Percentiles rank a stretch among this genome's conserved stretches.
Evolutionary conservation across 2,329 filamentous ascomycete genomes (phyloP).

Genomic region (Fusarium heterosporum): DNA sequence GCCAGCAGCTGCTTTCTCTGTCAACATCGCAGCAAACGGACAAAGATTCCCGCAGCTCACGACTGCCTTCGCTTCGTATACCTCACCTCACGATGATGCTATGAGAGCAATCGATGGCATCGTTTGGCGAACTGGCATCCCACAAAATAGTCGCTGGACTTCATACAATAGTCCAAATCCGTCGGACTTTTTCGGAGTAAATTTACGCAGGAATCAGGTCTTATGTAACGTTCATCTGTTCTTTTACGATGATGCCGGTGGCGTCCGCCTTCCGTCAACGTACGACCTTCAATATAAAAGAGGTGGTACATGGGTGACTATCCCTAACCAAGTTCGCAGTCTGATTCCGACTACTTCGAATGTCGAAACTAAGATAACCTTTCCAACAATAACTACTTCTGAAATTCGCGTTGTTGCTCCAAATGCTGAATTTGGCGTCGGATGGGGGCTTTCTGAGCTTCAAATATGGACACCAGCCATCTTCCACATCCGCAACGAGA

Average conservation of each 20-base stretch:
- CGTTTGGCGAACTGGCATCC: neutral
- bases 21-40: neutral
- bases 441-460: constrained; percentile 2
- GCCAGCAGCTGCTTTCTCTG: fast-evolving
- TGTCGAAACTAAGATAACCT: neutral
- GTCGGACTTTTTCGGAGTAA: neutral
- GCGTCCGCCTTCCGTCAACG: neutral
- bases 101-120: constrained; percentile 1
- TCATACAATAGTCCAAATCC: neutral
- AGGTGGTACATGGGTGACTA: neutral
- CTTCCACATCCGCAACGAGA: neutral
- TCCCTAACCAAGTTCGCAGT: neutral
- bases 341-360: neutral
- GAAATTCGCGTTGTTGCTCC: neutral
- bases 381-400: neutral
- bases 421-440: neutral
- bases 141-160: constrained; percentile 6
- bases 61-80: neutral
- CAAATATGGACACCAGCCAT: neutral
- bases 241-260: constrained; percentile 1
- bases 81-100: neutral
- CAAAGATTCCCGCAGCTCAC: neutral
- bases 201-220: neutral
- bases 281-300: neutral
- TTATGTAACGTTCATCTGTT: neutral